A percentile compares a stretch with the other conserved stretches of the same genome.
phyloP scores from a whole-genome alignment of 2,329 filamentous ascomycete genomes.

The Onygenales sp. region DNA sequence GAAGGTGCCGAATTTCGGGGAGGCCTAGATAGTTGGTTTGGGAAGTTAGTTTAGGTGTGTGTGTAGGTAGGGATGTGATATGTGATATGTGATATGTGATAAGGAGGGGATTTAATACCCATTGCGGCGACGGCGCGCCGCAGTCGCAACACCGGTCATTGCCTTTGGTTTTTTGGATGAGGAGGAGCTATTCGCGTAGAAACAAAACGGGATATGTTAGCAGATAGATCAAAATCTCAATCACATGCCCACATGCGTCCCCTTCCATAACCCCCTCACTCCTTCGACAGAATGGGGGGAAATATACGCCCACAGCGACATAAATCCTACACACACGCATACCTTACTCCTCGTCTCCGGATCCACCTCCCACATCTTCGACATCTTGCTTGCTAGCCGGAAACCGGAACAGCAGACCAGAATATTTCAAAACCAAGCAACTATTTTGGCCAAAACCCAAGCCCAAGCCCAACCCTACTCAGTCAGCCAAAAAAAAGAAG shows the following conservation, averaged over 20 bases:
- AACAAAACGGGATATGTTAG: too few species aligned
- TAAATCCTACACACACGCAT: constrained; percentile 15
- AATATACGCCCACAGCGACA: background rate
- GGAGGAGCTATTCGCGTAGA: constrained; percentile 55
- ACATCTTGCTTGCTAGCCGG: constrained; percentile 19
- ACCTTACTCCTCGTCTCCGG: constrained; percentile 95
- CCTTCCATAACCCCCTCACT: background rate
- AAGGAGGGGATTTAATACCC: constrained; percentile 50
- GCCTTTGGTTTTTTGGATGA: constrained; percentile 79
- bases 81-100: background rate
- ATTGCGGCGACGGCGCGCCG: constrained; percentile 91
- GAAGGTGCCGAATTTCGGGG: constrained; percentile 96
- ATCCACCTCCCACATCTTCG: constrained; percentile 98
- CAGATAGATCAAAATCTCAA: background rate
- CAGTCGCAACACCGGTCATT: constrained; percentile 95
- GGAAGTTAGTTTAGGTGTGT: constrained; percentile 3
- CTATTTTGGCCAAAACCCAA: too few species aligned
- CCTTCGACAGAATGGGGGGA: background rate
- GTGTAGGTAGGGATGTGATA: background rate
- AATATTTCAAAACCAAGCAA: too few species aligned
- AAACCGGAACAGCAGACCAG: too few species aligned
- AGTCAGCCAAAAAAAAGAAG: too few species aligned
- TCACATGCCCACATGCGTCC: background rate
- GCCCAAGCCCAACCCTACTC: too few species aligned
- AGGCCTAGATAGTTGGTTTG: constrained; percentile 40